A percentile compares a stretch with the other conserved stretches of the same genome.
Conservation (phyloP, 108 stramenopile species). For the Fistulifera pelliculosa region DNA sequence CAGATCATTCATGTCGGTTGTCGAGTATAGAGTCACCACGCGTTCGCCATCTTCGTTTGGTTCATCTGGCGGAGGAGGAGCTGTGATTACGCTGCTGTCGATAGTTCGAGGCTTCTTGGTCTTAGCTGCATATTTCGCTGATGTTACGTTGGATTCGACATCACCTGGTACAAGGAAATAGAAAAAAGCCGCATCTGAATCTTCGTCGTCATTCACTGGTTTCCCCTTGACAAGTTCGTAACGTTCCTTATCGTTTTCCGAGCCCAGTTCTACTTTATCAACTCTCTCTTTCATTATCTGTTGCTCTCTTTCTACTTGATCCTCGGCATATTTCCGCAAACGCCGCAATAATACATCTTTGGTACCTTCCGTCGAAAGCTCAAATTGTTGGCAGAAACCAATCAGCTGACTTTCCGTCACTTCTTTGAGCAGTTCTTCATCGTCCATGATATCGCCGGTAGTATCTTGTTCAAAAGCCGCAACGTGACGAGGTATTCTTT, state of each 20-base stretch:
- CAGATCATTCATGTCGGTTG: conserved; percentile 75
- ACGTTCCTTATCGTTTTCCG: conserved; percentile 34
- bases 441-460: conserved; percentile 25
- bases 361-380: conserved; percentile 38
- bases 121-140: background rate
- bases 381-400: conserved; percentile 52
- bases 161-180: conserved; percentile 18
- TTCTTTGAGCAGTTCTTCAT: conserved; percentile 41
- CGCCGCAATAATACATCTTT: conserved; percentile 53
- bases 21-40: conserved; percentile 71
- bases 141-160: background rate
- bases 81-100: conserved; percentile 14
- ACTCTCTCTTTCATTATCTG: conserved; percentile 28
- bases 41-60: conserved; percentile 75
- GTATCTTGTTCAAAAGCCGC: background rate
- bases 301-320: conserved; percentile 42
- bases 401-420: conserved; percentile 42
- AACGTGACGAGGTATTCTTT: too few species aligned
- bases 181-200: conserved; percentile 40
- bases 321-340: conserved; percentile 43
- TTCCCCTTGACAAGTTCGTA: conserved; percentile 21
- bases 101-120: background rate
- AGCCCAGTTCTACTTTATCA: conserved; percentile 45
- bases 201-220: conserved; percentile 16
- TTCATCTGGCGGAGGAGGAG: conserved; percentile 46